A percentile compares a stretch with the other conserved stretches of the same genome.
phyloP scores from a whole-genome alignment of 371 early-diverging fungal species.

The Lichtheimia ramosa region DNA sequence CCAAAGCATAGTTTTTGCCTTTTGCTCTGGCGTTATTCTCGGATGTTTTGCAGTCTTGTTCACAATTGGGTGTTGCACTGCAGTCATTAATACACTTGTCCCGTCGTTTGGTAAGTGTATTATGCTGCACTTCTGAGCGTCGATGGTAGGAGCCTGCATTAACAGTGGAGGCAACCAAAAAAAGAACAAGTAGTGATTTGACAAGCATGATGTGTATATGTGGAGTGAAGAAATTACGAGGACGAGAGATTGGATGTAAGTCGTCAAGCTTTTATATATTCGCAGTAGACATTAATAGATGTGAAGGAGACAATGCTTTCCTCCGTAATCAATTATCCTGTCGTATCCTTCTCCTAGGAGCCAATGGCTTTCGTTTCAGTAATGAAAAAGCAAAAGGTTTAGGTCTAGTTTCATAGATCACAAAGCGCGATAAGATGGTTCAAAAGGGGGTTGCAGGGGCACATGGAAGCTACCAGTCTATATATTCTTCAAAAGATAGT shows the following conservation, averaged over 20 bases:
- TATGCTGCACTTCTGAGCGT: background rate
- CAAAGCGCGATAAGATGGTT: too few species aligned
- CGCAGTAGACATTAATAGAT: background rate
- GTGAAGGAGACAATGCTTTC: background rate
- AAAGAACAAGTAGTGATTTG: background rate
- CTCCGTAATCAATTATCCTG: background rate
- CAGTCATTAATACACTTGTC: background rate
- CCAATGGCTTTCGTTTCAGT: too few species aligned
- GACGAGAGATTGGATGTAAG: background rate
- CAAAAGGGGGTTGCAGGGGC: too few species aligned
- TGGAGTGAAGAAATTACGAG: background rate
- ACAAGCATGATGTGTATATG: background rate
- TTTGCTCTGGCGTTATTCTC: background rate
- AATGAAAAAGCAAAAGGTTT: too few species aligned
- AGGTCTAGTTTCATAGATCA: too few species aligned
- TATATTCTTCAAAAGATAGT: too few species aligned
- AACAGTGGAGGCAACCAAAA: background rate
- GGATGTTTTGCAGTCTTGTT: background rate
- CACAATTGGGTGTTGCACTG: background rate
- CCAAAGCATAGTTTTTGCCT: too few species aligned
- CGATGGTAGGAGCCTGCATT: conserved; percentile 6
- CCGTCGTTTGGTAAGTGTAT: background rate
- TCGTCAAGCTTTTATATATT: background rate
- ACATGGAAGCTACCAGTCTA: too few species aligned
- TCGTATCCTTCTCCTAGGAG: too few species aligned